These are phyloP conservation scores for Volvox africanus DNA, from an alignment of 139 green algal genomes.

Conservation along the genomic window DNA sequence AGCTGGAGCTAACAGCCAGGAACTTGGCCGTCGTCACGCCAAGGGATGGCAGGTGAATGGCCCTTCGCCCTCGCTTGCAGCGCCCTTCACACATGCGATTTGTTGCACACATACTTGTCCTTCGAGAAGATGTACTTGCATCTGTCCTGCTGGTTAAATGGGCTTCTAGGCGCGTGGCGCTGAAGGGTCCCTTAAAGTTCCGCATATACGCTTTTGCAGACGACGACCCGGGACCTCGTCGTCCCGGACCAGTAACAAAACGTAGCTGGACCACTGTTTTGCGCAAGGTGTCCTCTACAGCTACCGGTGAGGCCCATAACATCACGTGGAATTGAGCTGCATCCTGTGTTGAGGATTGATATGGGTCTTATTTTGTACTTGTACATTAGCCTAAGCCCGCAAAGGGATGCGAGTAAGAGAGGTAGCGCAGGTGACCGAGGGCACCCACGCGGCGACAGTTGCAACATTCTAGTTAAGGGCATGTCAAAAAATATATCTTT, in stretches of 20 bases:
- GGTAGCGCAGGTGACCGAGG: no score
- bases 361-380: no score
- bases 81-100: neutral
- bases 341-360: no score
- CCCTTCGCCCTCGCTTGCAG: constrained; percentile 1
- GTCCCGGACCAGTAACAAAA: constrained; percentile 2
- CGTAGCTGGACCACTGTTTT: constrained; percentile 18
- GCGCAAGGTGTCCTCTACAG: neutral
- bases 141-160: no score
- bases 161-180: no score
- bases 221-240: constrained; percentile 13
- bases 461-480: no score
- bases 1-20: neutral
- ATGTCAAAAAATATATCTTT: no score
- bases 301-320: neutral
- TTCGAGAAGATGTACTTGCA: neutral
- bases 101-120: neutral
- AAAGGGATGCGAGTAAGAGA: no score
- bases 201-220: constrained; percentile 6
- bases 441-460: no score
- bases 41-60: constrained; percentile 1
- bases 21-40: neutral
- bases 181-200: constrained; percentile 11
- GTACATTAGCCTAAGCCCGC: no score
- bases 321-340: neutral